Conservation (phyloP, 345 rosid species). For the Corymbia maculata region DNA sequence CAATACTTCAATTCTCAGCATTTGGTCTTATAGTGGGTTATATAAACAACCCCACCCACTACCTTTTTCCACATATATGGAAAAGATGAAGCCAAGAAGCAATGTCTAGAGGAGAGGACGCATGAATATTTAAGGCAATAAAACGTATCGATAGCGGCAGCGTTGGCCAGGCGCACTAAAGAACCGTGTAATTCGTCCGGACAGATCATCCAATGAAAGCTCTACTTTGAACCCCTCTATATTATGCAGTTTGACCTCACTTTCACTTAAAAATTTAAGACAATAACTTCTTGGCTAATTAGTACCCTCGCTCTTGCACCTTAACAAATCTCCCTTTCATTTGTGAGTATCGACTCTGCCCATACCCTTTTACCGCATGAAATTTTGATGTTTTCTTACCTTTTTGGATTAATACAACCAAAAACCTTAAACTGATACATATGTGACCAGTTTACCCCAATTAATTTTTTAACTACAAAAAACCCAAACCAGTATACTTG, state of each 20-base stretch:
- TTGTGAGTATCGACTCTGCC: neutral
- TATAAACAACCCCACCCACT: neutral
- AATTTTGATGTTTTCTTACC: neutral
- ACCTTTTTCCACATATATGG: neutral
- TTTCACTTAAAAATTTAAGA: neutral
- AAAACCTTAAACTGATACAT: no score
- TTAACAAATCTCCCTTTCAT: neutral
- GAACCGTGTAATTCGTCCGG: neutral
- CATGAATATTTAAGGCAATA: neutral
- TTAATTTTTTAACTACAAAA: no score
- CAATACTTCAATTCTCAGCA: neutral
- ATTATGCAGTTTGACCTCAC: neutral
- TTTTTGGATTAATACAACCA: no score
- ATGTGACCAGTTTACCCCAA: no score
- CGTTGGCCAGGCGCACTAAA: neutral
- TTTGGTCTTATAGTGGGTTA: neutral
- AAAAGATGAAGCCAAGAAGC: neutral
- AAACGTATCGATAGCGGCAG: neutral
- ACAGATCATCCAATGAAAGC: neutral
- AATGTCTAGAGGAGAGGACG: neutral
- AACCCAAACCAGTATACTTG: no score
- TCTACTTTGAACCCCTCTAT: neutral
- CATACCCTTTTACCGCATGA: neutral
- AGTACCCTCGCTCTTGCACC: neutral
- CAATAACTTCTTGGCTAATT: neutral